phyloP scores from a whole-genome alignment of 352 stramenopile genomes.

The Pilasporangium apinafurcum region DNA sequence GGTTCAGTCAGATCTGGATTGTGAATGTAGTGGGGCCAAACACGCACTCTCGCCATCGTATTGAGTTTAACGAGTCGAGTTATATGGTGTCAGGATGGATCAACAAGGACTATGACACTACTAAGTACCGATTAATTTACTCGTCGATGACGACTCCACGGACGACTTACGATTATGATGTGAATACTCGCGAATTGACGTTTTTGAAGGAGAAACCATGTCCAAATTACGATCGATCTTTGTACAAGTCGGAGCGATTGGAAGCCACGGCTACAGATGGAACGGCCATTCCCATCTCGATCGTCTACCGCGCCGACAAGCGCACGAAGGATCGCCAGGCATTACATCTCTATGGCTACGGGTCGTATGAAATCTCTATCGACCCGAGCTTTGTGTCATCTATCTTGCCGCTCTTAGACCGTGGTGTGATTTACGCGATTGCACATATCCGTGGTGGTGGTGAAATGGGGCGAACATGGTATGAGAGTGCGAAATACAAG shows the following conservation, averaged over 20 bases:
- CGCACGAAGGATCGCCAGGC: conserved; percentile 48
- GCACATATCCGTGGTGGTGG: conserved; percentile 96
- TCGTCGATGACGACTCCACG: conserved; percentile 91
- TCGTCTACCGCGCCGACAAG: conserved; percentile 74
- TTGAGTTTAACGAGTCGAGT: conserved; percentile 88
- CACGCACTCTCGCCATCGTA: conserved; percentile 42
- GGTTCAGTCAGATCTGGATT: conserved; percentile 84
- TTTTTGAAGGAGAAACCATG: conserved; percentile 92
- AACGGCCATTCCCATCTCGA: conserved; percentile 75
- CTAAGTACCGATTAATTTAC: conserved; percentile 89
- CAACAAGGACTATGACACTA: conserved; percentile 87
- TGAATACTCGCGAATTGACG: conserved; percentile 43
- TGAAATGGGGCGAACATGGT: conserved; percentile 98
- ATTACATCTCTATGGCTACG: conserved; percentile 94
- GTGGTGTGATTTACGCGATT: conserved; percentile 95
- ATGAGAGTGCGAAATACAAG: conserved; percentile 95
- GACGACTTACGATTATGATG: conserved; percentile 84
- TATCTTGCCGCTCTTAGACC: conserved; percentile 92
- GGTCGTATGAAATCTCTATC: conserved; percentile 92
- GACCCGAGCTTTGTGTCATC: conserved; percentile 89
- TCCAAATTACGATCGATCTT: conserved; percentile 89
- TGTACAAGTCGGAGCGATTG: conserved; percentile 90
- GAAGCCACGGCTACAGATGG: conserved; percentile 85
- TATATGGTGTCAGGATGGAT: conserved; percentile 78
- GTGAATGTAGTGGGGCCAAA: conserved; percentile 45